Evolutionary conservation across 78 protist species (phyloP).

Genomic region (Chrysochromulina tobinii): DNA sequence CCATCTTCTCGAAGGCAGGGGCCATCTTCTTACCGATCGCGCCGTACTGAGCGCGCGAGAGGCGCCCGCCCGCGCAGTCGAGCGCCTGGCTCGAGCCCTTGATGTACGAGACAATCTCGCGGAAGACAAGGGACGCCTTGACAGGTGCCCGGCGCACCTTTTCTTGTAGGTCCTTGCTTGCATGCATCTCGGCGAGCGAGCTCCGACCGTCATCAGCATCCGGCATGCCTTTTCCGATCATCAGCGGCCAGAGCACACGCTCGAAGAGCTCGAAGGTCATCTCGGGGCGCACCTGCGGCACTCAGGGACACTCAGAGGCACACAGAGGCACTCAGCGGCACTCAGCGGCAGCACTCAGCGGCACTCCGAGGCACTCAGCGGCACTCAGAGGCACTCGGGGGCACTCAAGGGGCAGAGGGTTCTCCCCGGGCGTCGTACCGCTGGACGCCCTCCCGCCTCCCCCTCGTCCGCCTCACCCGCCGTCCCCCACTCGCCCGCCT

Average conservation of each 20-base stretch:
- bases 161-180: background rate
- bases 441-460: too few relatives aligned
- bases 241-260: background rate
- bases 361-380: too few relatives aligned
- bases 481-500: background rate
- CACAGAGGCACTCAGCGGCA: too few relatives aligned
- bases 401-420: too few relatives aligned
- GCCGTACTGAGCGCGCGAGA: conserved; percentile 15
- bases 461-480: background rate
- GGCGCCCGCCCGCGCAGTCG: background rate
- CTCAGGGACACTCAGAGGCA: too few relatives aligned
- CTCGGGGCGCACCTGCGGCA: background rate
- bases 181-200: background rate
- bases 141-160: background rate
- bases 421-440: too few relatives aligned
- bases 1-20: background rate
- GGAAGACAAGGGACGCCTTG: background rate
- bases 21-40: conserved; percentile 14
- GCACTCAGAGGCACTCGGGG: too few relatives aligned
- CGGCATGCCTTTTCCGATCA: background rate
- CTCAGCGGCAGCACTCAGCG: too few relatives aligned
- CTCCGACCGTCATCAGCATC: background rate
- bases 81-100: conserved; percentile 26
- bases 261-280: background rate
- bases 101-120: conserved; percentile 31